phyloP scores from a whole-genome alignment of 441 rosid genomes.

The Cnidoscolus chayamansa region DNA sequence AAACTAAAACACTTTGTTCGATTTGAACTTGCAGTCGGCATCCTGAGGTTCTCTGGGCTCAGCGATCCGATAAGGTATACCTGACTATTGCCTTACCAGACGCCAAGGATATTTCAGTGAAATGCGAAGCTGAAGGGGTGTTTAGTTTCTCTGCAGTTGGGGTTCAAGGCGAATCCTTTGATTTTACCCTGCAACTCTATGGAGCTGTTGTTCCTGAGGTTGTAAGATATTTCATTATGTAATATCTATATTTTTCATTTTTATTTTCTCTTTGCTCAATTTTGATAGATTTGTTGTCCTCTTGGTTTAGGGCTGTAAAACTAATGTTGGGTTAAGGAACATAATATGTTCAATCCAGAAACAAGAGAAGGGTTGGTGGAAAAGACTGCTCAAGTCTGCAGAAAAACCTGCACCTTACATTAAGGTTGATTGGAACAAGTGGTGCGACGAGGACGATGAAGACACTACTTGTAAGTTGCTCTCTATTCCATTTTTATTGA shows the following conservation, averaged over 20 bases:
- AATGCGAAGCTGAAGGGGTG: constrained; percentile 63
- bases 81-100: constrained; percentile 81
- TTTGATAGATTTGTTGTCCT: neutral
- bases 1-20: neutral
- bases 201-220: constrained; percentile 67
- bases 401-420: constrained; percentile 95
- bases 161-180: constrained; percentile 57
- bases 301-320: constrained; percentile 59
- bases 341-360: constrained; percentile 71
- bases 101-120: constrained; percentile 67
- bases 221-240: neutral
- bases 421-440: constrained; percentile 96
- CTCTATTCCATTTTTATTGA: neutral
- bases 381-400: constrained; percentile 67
- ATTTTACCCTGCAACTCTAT: constrained; percentile 60
- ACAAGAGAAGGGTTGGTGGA: constrained; percentile 92
- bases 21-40: constrained; percentile 50
- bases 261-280: neutral
- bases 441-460: constrained; percentile 96
- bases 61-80: constrained; percentile 76
- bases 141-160: constrained; percentile 88
- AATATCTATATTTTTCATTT: neutral
- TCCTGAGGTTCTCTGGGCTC: constrained; percentile 97
- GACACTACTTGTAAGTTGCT: constrained; percentile 53
- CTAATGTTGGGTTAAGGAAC: constrained; percentile 81